Evolutionary conservation across 1,284 basidiomycete genomes (phyloP), one percentile per base, ranked within the genome.

Genomic region (Thecaphora thlaspeos): DNA sequence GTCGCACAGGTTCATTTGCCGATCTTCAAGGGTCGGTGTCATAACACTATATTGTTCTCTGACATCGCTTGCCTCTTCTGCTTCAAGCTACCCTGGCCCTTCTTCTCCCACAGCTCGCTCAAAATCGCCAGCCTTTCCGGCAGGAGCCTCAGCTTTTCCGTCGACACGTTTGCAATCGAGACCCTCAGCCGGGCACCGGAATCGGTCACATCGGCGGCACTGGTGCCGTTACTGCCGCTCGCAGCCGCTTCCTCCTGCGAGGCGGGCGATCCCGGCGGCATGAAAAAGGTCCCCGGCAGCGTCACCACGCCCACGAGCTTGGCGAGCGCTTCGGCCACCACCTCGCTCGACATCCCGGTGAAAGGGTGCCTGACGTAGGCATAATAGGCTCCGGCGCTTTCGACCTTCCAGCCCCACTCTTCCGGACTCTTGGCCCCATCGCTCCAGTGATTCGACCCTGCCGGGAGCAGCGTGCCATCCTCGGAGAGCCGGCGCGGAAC

Each of bases 371-470:
- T 19, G 14, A 79, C 53, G 37, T 68, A 79, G 8, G 66, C 77
- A 54, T 79, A 80, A 56, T 80, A 80, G 0, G 55, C 78, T 1
- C 73, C 77, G 0, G 68, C 56, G 4, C 68, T 68, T 18, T 67
- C 68, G 4, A 79, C 67, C 21, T 69, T 40, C 78, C 78, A 80
- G 0, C 76, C 75, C 41, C 67, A 55, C 15, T 63, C 59, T 14
- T 49, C 44, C 3, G 63, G 53, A 10, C 57, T 64, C 26, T 50
- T 55, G 9, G 45, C 60, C 18, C 39, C 22, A 15, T 30, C 9
- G n/a, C 51, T 52, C 21, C 30, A 11, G 8, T 30, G 11, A n/a
- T n/a, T n/a, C 3, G 41, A 26, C 2, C 19, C 37, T 3, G 44
- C 43, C 8, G 15, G 8, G 2, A 54, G 44, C 11, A 50, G 46